These are phyloP conservation scores for Hansenula anomala DNA, from an alignment of 1,139 yeast genomes.

Conservation along the genomic window DNA sequence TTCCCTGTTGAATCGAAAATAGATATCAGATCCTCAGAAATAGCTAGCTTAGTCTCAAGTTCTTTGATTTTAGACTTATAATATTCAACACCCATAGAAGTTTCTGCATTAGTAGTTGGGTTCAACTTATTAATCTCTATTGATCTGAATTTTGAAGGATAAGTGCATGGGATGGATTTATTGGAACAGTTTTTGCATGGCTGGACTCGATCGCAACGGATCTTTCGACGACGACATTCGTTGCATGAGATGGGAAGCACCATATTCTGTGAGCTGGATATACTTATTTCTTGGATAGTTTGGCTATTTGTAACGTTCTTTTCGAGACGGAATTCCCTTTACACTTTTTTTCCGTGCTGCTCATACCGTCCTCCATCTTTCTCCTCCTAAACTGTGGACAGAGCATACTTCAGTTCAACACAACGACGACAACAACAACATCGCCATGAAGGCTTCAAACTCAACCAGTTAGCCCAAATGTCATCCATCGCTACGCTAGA, in stretches of 20 bases:
- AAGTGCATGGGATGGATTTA: conserved; percentile 11
- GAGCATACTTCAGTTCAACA: too few relatives aligned
- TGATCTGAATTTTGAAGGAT: conserved; percentile 19
- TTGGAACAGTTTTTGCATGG: conserved; percentile 15
- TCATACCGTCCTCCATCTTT: too few relatives aligned
- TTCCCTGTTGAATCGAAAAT: conserved; percentile 16
- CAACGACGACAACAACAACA: too few relatives aligned
- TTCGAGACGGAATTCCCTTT: neutral
- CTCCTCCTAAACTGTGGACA: too few relatives aligned
- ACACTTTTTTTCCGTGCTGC: too few relatives aligned
- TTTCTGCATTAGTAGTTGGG: neutral
- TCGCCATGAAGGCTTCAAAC: too few relatives aligned
- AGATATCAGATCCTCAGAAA: conserved; percentile 17
- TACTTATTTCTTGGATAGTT: too few relatives aligned
- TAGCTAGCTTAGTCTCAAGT: conserved; percentile 12
- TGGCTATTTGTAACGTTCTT: too few relatives aligned
- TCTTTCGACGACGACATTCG: conserved; percentile 21
- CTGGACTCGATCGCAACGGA: conserved; percentile 13
- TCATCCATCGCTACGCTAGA: conserved; percentile 2
- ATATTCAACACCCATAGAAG: neutral
- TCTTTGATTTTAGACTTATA: conserved; percentile 11
- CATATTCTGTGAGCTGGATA: too few relatives aligned
- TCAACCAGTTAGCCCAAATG: neutral
- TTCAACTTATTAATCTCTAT: conserved; percentile 14
- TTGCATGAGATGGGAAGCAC: conserved; percentile 16